Percentiles rank a stretch among this genome's conserved stretches.
These are phyloP conservation scores for Fusarium oxysporum DNA, from an alignment of 2,329 filamentous ascomycete species.

Conservation along the genomic window DNA sequence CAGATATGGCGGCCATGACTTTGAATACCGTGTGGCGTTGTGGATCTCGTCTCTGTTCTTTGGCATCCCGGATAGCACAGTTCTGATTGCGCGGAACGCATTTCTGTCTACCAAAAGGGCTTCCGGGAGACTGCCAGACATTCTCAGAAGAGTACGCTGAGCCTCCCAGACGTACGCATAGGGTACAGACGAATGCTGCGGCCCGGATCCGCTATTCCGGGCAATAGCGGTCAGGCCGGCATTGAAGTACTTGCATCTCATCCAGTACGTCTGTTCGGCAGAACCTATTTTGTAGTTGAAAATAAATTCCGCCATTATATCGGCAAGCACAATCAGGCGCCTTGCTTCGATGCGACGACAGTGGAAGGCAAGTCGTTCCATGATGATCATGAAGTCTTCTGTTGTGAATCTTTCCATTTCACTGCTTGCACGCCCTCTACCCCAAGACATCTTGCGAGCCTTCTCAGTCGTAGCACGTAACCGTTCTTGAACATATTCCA, in stretches of 20 bases:
- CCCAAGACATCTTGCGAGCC: neutral
- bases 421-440: slow-evolving; percentile 4
- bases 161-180: slow-evolving; percentile 64
- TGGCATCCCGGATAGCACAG: slow-evolving; percentile 63
- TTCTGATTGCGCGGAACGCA: slow-evolving; percentile 66
- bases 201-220: slow-evolving; percentile 40
- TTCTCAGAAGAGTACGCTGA: slow-evolving; percentile 63
- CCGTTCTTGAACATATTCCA: slow-evolving; percentile 42
- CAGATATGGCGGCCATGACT: slow-evolving; percentile 71
- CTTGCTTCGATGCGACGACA: slow-evolving; percentile 51
- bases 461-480: slow-evolving; percentile 28
- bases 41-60: slow-evolving; percentile 64
- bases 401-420: slow-evolving; percentile 33
- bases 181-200: slow-evolving; percentile 42
- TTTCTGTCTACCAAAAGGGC: slow-evolving; percentile 62
- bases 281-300: slow-evolving; percentile 28
- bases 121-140: slow-evolving; percentile 61
- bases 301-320: slow-evolving; percentile 46
- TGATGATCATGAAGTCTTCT: slow-evolving; percentile 41
- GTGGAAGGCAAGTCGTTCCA: slow-evolving; percentile 47
- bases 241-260: slow-evolving; percentile 51
- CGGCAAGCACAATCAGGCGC: slow-evolving; percentile 48
- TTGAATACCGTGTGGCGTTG: slow-evolving; percentile 60
- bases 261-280: slow-evolving; percentile 40
- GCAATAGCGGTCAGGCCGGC: slow-evolving; percentile 43